Base-by-base conservation (phyloP, 371 early-diverging fungal species). In the Choanephora cucurbitarum region DNA sequence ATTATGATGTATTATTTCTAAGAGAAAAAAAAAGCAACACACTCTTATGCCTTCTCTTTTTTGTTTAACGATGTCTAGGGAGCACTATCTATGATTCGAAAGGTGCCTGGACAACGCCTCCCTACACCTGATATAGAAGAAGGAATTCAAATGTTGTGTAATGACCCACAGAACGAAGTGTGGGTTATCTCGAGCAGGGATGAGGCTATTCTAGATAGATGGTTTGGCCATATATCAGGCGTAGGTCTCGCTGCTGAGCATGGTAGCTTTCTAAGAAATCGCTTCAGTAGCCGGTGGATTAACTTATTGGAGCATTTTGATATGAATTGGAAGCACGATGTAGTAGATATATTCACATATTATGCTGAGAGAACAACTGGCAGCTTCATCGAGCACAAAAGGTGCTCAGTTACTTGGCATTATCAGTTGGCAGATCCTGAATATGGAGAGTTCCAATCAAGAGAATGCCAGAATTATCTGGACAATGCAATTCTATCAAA, bases 121-220 rank as follows among this genome's bases (percentile, higher is more conserved):
- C 90, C 91, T 3, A 77, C 89, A 40, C 69, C 76, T 24, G 75
- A 81, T n/a, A 87, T 87, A 84, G 63, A 91, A 4, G 62, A 77
- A 33, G 82, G 88, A 3, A 66, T 97, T 41, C 45, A 67, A 15
- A 53, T 60, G 14, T 74, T 97, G 3, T 77, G 88, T 13, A 69
- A 72, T 8, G 91, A 96, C 62, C 90, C 91, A 19, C 65, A 73
- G 9, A 97, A 96, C 75, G 73, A 86, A 33, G 91, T 96, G 15
- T 96, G 92, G 82, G 81, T 97, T 5, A 92, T 97, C 23, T 93
- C 93, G 31, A 97, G 98, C 1, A 84, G 97, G 33, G 96, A 96
- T 57, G 86, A 92, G 60, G 77, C 79, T 34, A 83, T 88, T 34
- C 66, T 98, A 23, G 90, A 92, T 14, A 72, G 84, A 15, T 94